phyloP scores from a whole-genome alignment of 345 rosid genomes.

The Eutrema yunnanense region DNA sequence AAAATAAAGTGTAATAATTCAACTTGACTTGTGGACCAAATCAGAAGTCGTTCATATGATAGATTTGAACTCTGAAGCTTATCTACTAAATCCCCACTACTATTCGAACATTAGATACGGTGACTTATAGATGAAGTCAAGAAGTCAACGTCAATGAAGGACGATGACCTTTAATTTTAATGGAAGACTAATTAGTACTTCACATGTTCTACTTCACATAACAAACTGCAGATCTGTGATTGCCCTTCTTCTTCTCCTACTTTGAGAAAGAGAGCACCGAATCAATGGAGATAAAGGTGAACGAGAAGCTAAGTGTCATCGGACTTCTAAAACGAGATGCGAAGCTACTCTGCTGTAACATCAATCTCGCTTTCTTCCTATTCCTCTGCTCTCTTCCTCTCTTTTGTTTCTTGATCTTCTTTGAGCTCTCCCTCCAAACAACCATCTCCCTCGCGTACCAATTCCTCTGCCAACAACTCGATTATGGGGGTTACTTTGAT shows the following conservation, averaged over 20 bases:
- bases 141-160: slow-evolving; percentile 13
- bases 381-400: slow-evolving; percentile 29
- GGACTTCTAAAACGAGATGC: slow-evolving; percentile 27
- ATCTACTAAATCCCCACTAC: neutral
- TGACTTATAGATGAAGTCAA: neutral
- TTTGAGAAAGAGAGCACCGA: neutral
- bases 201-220: neutral
- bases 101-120: too few species aligned
- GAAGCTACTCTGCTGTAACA: slow-evolving; percentile 4
- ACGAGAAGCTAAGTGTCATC: slow-evolving; percentile 29
- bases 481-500: neutral
- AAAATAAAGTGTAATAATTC: neutral
- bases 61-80: neutral
- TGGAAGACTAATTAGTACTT: neutral
- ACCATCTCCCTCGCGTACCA: neutral
- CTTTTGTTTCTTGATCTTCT: slow-evolving; percentile 29
- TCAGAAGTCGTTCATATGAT: neutral
- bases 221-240: neutral
- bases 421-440: slow-evolving; percentile 23
- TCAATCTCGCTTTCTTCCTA: slow-evolving; percentile 16
- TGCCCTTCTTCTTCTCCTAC: neutral
- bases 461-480: neutral
- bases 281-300: neutral
- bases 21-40: neutral
- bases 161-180: neutral